Percentiles rank a stretch among this genome's conserved stretches.
These are phyloP conservation scores for Areca catechu DNA, from an alignment of 176 grass and related monocot species.

Conservation along the genomic window DNA sequence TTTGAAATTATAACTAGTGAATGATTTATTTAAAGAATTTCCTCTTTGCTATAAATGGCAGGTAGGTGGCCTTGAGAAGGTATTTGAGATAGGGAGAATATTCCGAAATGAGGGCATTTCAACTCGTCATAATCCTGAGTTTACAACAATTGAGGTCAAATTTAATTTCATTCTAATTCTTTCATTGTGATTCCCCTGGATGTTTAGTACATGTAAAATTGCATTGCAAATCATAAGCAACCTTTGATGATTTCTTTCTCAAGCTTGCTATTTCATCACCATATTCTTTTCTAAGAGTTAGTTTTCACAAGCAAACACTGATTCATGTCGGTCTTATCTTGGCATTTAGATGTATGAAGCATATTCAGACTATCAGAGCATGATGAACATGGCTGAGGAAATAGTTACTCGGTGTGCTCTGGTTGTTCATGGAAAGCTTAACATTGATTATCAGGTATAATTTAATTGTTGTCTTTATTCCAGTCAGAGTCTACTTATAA, in stretches of 20 bases:
- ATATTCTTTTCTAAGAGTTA: no score
- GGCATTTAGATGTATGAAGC: slow-evolving; percentile 94
- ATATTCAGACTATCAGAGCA: slow-evolving; percentile 99
- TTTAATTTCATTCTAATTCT: neutral
- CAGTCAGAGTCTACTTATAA: no score
- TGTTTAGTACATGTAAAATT: no score
- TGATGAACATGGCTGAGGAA: slow-evolving; percentile 98
- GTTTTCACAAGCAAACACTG: neutral
- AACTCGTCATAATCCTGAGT: slow-evolving; percentile 98
- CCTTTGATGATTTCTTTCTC: slow-evolving; percentile 10
- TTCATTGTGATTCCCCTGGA: no score
- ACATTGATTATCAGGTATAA: slow-evolving; percentile 82
- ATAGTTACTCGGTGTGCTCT: slow-evolving; percentile 77
- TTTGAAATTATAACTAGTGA: no score
- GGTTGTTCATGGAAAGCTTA: slow-evolving; percentile 63
- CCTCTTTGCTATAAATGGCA: slow-evolving; percentile 25
- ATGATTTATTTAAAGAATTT: slow-evolving; percentile 1
- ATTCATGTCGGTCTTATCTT: slow-evolving; percentile 13
- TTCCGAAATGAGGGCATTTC: slow-evolving; percentile 98
- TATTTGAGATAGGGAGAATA: slow-evolving; percentile 97
- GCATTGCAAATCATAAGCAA: no score
- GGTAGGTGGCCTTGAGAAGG: slow-evolving; percentile 97
- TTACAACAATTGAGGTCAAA: slow-evolving; percentile 90
- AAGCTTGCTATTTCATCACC: no score
- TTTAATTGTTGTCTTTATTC: neutral